Evolutionary conservation across 768 basidiomycete genomes (phyloP).

Genomic region (Boletellus sp.): DNA sequence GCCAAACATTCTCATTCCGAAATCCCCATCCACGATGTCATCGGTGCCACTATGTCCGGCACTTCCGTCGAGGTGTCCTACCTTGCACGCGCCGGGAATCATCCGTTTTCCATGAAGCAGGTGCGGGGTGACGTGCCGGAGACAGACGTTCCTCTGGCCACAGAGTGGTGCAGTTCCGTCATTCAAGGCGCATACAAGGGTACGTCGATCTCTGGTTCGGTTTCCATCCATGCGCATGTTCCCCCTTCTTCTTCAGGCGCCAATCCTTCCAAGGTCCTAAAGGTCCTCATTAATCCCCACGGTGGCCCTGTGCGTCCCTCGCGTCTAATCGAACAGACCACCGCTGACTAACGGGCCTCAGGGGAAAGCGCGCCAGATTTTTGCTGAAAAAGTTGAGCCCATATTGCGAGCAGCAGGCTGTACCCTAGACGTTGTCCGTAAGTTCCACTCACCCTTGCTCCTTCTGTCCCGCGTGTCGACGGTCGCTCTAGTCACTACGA

Average conservation of each 20-base stretch:
- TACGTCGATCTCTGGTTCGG: slow-evolving; percentile 2
- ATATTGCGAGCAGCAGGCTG: slow-evolving; percentile 68
- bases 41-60: slow-evolving; percentile 45
- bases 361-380: slow-evolving; percentile 60
- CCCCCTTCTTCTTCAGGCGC: slow-evolving; percentile 35
- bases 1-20: slow-evolving; percentile 15
- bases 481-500: slow-evolving; percentile 52
- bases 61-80: slow-evolving; percentile 47
- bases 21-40: slow-evolving; percentile 47
- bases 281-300: slow-evolving; percentile 74
- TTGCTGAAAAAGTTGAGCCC: slow-evolving; percentile 59
- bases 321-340: neutral
- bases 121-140: slow-evolving; percentile 42
- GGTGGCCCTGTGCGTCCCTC: slow-evolving; percentile 63
- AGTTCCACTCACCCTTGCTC: slow-evolving; percentile 22
- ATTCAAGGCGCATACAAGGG: slow-evolving; percentile 64
- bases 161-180: slow-evolving; percentile 53
- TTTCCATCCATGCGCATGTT: neutral
- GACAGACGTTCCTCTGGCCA: slow-evolving; percentile 32
- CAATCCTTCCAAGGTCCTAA: slow-evolving; percentile 53
- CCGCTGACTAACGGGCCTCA: slow-evolving; percentile 26
- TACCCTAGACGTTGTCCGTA: slow-evolving; percentile 58
- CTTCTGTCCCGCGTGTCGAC: neutral
- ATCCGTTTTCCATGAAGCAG: slow-evolving; percentile 34
- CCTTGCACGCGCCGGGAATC: slow-evolving; percentile 43